Conservation (phyloP, 257 asterid genomes). For the Petrea volubilis region DNA sequence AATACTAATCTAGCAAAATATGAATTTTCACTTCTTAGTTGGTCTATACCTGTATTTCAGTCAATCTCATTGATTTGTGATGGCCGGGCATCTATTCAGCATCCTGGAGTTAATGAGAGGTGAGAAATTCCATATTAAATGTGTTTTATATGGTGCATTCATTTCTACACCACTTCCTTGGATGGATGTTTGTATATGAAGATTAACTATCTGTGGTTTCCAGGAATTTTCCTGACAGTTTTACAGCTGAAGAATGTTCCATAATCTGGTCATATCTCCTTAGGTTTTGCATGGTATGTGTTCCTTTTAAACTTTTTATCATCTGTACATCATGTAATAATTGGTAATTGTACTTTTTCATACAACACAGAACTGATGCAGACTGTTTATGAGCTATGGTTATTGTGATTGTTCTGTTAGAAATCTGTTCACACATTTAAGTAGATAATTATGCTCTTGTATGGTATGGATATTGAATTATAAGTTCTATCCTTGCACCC, state of each 20-base stretch:
- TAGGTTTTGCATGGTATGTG: slow-evolving; percentile 19
- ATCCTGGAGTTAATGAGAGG: slow-evolving; percentile 57
- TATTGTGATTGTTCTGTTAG: slow-evolving; percentile 10
- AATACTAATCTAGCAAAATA: slow-evolving; percentile 30
- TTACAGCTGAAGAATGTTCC: slow-evolving; percentile 52
- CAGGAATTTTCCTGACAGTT: slow-evolving; percentile 53
- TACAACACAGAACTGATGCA: not conserved
- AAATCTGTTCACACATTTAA: not conserved
- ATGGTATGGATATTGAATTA: not conserved
- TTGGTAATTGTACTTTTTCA: not conserved
- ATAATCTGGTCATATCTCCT: not conserved
- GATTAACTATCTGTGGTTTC: slow-evolving; percentile 25
- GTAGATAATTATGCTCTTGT: not conserved
- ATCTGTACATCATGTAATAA: slow-evolving; percentile 4
- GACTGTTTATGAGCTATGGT: slow-evolving; percentile 18
- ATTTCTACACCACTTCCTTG: slow-evolving; percentile 1
- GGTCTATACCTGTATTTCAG: slow-evolving; percentile 71
- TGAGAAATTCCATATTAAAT: slow-evolving; percentile 27
- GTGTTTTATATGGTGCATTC: not conserved
- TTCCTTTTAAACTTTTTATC: slow-evolving; percentile 8
- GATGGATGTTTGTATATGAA: slow-evolving; percentile 8
- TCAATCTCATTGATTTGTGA: slow-evolving; percentile 62
- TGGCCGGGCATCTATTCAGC: slow-evolving; percentile 41
- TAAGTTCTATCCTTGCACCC: not conserved
- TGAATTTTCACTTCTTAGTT: slow-evolving; percentile 51